Evolutionary conservation across 306 rosid genomes (phyloP).

Genomic region (Acacia melanoxylon): DNA sequence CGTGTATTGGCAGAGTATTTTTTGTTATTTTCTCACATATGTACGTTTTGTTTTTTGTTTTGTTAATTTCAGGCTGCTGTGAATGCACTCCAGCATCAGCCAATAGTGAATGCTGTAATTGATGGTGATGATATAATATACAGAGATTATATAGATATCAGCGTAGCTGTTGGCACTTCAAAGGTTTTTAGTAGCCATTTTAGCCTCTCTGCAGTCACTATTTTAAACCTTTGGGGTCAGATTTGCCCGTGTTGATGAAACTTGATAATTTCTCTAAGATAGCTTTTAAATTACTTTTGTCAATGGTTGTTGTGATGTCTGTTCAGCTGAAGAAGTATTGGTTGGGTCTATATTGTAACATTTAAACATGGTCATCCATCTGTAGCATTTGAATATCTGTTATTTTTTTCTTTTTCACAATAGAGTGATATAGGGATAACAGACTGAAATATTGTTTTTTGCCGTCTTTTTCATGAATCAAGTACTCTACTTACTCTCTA

Average conservation of each 20-base stretch:
- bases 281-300: not conserved
- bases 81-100: constrained; percentile 60
- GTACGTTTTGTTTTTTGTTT: not conserved
- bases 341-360: constrained; percentile 3
- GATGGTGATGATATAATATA: constrained; percentile 72
- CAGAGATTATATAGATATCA: constrained; percentile 60
- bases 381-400: not conserved
- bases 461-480: not conserved
- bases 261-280: not conserved
- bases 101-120: constrained; percentile 62
- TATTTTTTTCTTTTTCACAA: not conserved
- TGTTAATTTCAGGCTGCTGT: constrained; percentile 54
- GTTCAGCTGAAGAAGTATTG: constrained; percentile 8
- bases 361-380: constrained; percentile 6
- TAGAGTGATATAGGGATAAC: not conserved
- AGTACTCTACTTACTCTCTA: not conserved
- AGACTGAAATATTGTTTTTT: not conserved
- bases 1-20: not conserved
- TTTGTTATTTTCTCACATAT: constrained; percentile 20
- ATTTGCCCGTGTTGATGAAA: constrained; percentile 8
- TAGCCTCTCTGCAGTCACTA: constrained; percentile 19
- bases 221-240: not conserved
- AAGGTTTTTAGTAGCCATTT: constrained; percentile 35
- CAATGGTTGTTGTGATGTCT: constrained; percentile 22
- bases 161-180: constrained; percentile 64